phyloP scores from a whole-genome alignment of 768 basidiomycete species.

The Lactifluus rugatus region DNA sequence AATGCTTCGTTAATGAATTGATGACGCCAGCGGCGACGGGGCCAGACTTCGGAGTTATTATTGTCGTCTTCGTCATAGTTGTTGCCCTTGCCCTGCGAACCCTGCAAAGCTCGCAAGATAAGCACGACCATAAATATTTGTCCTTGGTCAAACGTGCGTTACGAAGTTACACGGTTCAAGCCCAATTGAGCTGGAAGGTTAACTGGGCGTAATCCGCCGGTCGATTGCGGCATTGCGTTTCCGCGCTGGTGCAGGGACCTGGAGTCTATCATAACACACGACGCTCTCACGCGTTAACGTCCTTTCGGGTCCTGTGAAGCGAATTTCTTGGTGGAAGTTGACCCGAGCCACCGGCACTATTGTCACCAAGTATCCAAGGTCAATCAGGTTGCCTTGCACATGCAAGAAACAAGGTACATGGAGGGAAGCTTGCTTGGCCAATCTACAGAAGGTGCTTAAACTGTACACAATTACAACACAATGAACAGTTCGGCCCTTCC shows the following conservation, averaged over 20 bases:
- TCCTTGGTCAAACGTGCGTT: neutral
- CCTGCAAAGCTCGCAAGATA: neutral
- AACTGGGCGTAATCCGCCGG: neutral
- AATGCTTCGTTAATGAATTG: slow-evolving; percentile 1
- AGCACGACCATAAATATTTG: slow-evolving; percentile 5
- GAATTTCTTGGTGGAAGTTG: neutral
- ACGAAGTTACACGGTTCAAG: neutral
- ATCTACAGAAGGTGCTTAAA: neutral
- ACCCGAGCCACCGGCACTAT: neutral
- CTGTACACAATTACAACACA: neutral
- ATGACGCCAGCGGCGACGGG: slow-evolving; percentile 11
- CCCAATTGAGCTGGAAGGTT: neutral
- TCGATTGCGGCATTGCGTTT: slow-evolving; percentile 5
- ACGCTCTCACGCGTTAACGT: neutral
- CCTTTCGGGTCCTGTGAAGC: neutral
- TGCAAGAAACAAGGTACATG: neutral
- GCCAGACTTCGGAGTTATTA: slow-evolving; percentile 12
- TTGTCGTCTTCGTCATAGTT: slow-evolving; percentile 7
- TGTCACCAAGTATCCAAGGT: neutral
- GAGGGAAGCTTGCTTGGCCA: neutral
- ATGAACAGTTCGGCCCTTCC: neutral
- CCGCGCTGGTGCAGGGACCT: neutral
- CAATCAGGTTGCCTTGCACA: neutral
- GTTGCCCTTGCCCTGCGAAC: slow-evolving; percentile 2
- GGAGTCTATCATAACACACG: neutral